Percentiles rank a stretch among this genome's conserved stretches.
These are phyloP conservation scores for Huntiella abstrusa DNA, from an alignment of 2,329 filamentous ascomycete genomes.

Conservation along the genomic window DNA sequence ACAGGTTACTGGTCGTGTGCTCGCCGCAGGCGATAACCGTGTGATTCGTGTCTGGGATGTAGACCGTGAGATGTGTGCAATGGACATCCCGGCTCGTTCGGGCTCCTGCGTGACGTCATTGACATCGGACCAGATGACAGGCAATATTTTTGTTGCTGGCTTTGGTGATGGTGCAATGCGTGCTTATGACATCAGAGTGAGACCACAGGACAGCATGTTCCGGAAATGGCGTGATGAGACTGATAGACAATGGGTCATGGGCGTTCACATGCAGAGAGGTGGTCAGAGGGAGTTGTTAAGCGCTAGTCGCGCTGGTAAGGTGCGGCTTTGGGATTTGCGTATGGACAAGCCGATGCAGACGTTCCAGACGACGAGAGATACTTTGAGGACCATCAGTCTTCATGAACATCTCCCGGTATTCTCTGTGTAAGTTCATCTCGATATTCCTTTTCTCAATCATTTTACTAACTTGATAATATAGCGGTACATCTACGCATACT, in stretches of 20 bases:
- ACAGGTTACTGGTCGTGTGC: slow-evolving; percentile 80
- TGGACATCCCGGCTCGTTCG: slow-evolving; percentile 85
- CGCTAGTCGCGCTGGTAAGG: slow-evolving; percentile 79
- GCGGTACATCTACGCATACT: slow-evolving; percentile 69
- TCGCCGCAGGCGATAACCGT: slow-evolving; percentile 92
- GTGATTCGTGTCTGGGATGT: slow-evolving; percentile 95
- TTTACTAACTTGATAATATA: slow-evolving; percentile 19
- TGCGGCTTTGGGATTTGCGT: slow-evolving; percentile 90
- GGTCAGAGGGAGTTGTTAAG: slow-evolving; percentile 81
- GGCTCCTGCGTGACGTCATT: slow-evolving; percentile 90
- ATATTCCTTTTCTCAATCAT: slow-evolving; percentile 1
- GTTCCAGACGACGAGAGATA: slow-evolving; percentile 57
- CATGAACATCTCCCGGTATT: slow-evolving; percentile 96
- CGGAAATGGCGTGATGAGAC: slow-evolving; percentile 88
- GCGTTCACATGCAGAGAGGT: slow-evolving; percentile 89
- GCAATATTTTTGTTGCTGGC: slow-evolving; percentile 86
- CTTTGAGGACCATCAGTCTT: slow-evolving; percentile 68
- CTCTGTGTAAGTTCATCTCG: slow-evolving; percentile 49
- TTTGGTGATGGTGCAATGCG: slow-evolving; percentile 91
- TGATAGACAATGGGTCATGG: slow-evolving; percentile 79
- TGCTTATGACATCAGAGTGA: slow-evolving; percentile 77
- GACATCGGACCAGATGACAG: slow-evolving; percentile 94
- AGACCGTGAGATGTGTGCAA: slow-evolving; percentile 75
- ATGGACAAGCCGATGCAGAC: slow-evolving; percentile 60
- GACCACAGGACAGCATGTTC: slow-evolving; percentile 78